phyloP scores from a whole-genome alignment of 495 filamentous ascomycete genomes.

The Physcia stellaris region DNA sequence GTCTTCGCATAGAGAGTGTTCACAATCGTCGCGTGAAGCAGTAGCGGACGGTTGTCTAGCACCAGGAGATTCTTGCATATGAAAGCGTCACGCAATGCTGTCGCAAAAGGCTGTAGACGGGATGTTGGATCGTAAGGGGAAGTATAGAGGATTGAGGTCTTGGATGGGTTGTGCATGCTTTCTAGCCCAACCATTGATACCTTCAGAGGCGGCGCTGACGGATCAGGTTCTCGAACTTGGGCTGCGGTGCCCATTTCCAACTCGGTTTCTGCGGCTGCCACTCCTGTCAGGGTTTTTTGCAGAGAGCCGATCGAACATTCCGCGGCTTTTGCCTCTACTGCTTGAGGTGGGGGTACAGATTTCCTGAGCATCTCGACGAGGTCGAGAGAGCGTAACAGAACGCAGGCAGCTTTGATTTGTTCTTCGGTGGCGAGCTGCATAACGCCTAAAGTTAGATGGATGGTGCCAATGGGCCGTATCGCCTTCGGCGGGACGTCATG shows the following conservation, averaged over 20 bases:
- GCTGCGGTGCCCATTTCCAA: neutral
- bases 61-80: slow-evolving; percentile 45
- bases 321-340: slow-evolving; percentile 19
- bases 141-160: slow-evolving; percentile 41
- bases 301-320: too few relatives aligned
- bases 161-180: slow-evolving; percentile 23
- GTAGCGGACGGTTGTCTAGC: slow-evolving; percentile 38
- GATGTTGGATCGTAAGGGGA: slow-evolving; percentile 40
- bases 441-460: slow-evolving; percentile 80
- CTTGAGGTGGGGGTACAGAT: slow-evolving; percentile 7
- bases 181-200: slow-evolving; percentile 12
- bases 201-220: slow-evolving; percentile 3
- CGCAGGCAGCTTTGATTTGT: slow-evolving; percentile 42
- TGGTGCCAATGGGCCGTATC: slow-evolving; percentile 62
- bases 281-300: neutral
- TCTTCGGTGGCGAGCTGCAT: slow-evolving; percentile 55
- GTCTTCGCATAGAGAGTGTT: slow-evolving; percentile 37
- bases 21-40: slow-evolving; percentile 72
- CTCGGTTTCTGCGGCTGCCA: neutral
- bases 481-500: slow-evolving; percentile 29
- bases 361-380: too few relatives aligned
- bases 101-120: slow-evolving; percentile 48
- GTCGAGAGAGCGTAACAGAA: slow-evolving; percentile 40
- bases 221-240: too few relatives aligned
- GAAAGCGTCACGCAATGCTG: slow-evolving; percentile 46